These are phyloP conservation scores for Dissoconium aciculare DNA, from an alignment of 2,329 filamentous ascomycete species.

Conservation along the genomic window DNA sequence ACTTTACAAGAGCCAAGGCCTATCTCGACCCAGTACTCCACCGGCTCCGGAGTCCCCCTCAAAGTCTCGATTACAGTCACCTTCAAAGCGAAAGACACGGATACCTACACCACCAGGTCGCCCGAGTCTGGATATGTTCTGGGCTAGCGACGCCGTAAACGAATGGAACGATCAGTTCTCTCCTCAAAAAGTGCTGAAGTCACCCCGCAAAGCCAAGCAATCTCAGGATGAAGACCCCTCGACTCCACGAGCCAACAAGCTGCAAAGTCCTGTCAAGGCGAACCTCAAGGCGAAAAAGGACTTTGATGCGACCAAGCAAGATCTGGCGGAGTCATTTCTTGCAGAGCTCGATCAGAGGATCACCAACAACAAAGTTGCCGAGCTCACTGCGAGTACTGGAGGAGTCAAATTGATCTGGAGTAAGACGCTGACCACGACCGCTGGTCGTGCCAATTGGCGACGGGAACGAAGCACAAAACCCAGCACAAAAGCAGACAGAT, in stretches of 20 bases:
- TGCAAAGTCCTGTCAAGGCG: constrained; percentile 22
- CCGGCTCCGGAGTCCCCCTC: constrained; percentile 30
- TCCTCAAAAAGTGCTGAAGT: constrained; percentile 34
- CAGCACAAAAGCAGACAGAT: no score
- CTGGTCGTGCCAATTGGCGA: constrained; percentile 44
- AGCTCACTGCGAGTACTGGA: constrained; percentile 48
- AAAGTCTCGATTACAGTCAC: constrained; percentile 31
- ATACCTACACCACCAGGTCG: constrained; percentile 43
- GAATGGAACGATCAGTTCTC: constrained; percentile 51
- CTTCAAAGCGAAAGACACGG: constrained; percentile 29
- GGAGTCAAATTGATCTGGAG: constrained; percentile 60
- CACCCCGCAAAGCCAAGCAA: constrained; percentile 17
- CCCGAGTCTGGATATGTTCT: constrained; percentile 43
- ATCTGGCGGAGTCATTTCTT: constrained; percentile 50
- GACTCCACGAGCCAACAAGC: constrained; percentile 27
- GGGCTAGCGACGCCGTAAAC: constrained; percentile 44
- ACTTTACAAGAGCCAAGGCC: constrained; percentile 2
- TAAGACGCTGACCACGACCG: constrained; percentile 65
- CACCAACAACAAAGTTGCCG: constrained; percentile 43
- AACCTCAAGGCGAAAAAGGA: constrained; percentile 36
- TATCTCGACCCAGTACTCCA: constrained; percentile 21
- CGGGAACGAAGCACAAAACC: constrained; percentile 31
- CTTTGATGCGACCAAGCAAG: constrained; percentile 49
- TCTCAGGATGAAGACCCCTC: constrained; percentile 15
- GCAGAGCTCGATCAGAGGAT: constrained; percentile 52